A percentile compares a stretch with the other conserved stretches of the same genome.
Conservation (phyloP, 805 yeast species). For the Candida awuae region DNA sequence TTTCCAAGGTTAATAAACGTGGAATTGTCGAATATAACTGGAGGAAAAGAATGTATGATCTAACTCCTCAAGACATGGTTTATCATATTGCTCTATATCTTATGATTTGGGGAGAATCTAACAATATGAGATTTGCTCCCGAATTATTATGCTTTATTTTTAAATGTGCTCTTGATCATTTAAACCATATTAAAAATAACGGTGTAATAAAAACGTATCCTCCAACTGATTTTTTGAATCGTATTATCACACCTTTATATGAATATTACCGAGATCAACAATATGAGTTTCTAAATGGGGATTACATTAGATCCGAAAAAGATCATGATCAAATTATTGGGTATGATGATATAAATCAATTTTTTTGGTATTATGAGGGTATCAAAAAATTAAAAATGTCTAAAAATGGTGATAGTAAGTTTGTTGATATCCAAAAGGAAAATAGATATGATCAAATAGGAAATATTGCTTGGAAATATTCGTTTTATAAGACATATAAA, state of each 20-base stretch:
- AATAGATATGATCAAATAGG: constrained; percentile 29
- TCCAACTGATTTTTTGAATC: constrained; percentile 28
- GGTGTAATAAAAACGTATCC: constrained; percentile 8
- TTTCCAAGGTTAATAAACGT: constrained; percentile 29
- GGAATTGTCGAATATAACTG: constrained; percentile 80
- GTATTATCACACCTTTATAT: constrained; percentile 43
- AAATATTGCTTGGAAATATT: constrained; percentile 33
- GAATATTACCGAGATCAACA: constrained; percentile 61
- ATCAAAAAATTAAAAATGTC: constrained; percentile 27
- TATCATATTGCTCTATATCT: constrained; percentile 57
- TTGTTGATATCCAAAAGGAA: constrained; percentile 26
- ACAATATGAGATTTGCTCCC: constrained; percentile 48
- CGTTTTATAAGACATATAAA: constrained; percentile 38
- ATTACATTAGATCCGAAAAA: constrained; percentile 52
- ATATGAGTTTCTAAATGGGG: constrained; percentile 47
- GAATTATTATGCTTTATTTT: constrained; percentile 47
- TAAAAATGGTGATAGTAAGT: constrained; percentile 25
- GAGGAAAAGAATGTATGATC: constrained; percentile 54
- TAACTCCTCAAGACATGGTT: constrained; percentile 49
- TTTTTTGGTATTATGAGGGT: constrained; percentile 40
- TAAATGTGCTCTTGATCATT: constrained; percentile 47
- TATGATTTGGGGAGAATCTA: constrained; percentile 73
- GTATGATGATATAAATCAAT: constrained; percentile 47
- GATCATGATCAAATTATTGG: constrained; percentile 60
- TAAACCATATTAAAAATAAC: constrained; percentile 29